These are phyloP conservation scores for Grigorovia transvaalensis DNA, from an alignment of 805 yeast species.

Conservation along the genomic window DNA sequence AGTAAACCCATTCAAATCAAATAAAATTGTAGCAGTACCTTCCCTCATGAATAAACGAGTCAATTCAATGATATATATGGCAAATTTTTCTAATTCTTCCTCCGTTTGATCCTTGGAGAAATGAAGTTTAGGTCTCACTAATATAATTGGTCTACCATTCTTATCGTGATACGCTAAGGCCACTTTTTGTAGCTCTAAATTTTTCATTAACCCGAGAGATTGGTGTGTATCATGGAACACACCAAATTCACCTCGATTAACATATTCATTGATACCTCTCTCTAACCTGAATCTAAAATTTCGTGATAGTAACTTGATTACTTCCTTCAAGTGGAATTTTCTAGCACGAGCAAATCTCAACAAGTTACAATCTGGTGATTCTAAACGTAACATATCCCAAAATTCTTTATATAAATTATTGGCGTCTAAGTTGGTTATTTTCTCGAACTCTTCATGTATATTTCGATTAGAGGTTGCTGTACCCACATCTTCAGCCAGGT, in stretches of 20 bases:
- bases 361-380: slow-evolving; percentile 68
- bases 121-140: slow-evolving; percentile 73
- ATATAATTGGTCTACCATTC: slow-evolving; percentile 66
- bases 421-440: slow-evolving; percentile 43
- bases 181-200: slow-evolving; percentile 53
- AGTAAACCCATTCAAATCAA: slow-evolving; percentile 79
- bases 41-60: slow-evolving; percentile 66
- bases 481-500: background rate
- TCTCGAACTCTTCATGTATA: background rate
- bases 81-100: slow-evolving; percentile 64
- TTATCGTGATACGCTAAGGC: slow-evolving; percentile 65
- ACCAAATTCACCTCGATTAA: slow-evolving; percentile 64
- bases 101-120: slow-evolving; percentile 55
- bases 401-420: slow-evolving; percentile 40
- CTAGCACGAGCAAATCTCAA: slow-evolving; percentile 78
- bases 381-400: slow-evolving; percentile 59
- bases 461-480: background rate
- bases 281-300: slow-evolving; percentile 73
- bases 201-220: slow-evolving; percentile 34
- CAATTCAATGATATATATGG: slow-evolving; percentile 68
- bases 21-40: slow-evolving; percentile 74
- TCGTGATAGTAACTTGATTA: slow-evolving; percentile 59
- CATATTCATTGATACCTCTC: slow-evolving; percentile 47
- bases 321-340: slow-evolving; percentile 66
- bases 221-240: slow-evolving; percentile 38